Percentiles rank a stretch among this genome's conserved stretches.
These are phyloP conservation scores for Phytopythium montanum DNA, from an alignment of 352 stramenopile species.

Conservation along the genomic window DNA sequence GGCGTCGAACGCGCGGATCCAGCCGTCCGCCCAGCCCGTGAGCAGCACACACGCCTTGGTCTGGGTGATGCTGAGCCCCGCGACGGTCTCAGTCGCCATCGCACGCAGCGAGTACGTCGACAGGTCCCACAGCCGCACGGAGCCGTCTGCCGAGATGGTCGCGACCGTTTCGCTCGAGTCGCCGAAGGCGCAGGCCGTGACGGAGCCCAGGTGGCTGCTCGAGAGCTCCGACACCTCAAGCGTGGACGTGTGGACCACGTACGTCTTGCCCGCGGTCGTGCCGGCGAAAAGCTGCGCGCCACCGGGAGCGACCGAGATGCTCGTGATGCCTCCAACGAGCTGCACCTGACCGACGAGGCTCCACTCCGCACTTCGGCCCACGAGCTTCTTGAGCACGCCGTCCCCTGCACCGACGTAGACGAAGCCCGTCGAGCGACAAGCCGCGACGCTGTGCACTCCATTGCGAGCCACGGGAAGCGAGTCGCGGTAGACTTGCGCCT, in stretches of 20 bases:
- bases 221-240: constrained; percentile 50
- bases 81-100: constrained; percentile 58
- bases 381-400: constrained; percentile 82
- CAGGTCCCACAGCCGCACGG: constrained; percentile 62
- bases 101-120: constrained; percentile 65
- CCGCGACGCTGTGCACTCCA: constrained; percentile 72
- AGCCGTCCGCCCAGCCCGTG: constrained; percentile 70
- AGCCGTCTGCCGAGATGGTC: constrained; percentile 70
- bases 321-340: constrained; percentile 75
- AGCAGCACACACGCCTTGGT: constrained; percentile 29
- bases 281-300: constrained; percentile 57
- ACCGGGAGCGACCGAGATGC: constrained; percentile 59
- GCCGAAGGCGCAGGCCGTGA: constrained; percentile 64
- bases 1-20: constrained; percentile 59
- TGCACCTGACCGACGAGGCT: constrained; percentile 80
- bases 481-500: constrained; percentile 59
- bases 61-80: constrained; percentile 41
- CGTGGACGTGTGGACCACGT: constrained; percentile 45
- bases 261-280: constrained; percentile 75
- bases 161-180: constrained; percentile 56
- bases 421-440: constrained; percentile 51
- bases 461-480: constrained; percentile 57
- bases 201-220: constrained; percentile 57
- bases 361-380: constrained; percentile 76
- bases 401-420: constrained; percentile 86